Evolutionary conservation across 2,329 filamentous ascomycete species (phyloP).

Genomic region (Xylaria sp.): DNA sequence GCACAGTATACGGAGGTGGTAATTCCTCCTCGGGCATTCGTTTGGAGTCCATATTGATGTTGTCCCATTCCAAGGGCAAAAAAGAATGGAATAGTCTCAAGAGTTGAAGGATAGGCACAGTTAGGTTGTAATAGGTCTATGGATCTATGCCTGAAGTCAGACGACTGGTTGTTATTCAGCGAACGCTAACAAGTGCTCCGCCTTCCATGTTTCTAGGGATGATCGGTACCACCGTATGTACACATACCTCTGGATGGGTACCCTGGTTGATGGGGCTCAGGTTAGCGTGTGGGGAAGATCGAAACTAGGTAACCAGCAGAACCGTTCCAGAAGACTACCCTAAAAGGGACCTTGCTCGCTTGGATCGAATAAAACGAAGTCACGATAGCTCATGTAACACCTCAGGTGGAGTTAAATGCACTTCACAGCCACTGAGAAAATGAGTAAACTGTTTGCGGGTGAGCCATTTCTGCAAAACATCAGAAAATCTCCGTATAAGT

Average conservation of each 20-base stretch:
- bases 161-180: background rate
- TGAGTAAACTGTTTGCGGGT: background rate
- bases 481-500: background rate
- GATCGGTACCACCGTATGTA: background rate
- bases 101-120: background rate
- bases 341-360: background rate
- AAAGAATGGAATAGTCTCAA: background rate
- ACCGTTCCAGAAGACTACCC: conserved; percentile 26
- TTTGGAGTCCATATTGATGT: conserved; percentile 24
- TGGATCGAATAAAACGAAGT: conserved; percentile 2
- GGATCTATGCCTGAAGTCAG: background rate
- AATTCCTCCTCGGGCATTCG: conserved; percentile 24
- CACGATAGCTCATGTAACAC: conserved; percentile 8
- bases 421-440: conserved; percentile 28
- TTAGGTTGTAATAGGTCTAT: conserved; percentile 2
- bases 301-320: background rate
- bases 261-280: background rate
- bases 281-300: conserved; percentile 12
- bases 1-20: conserved; percentile 45
- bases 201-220: conserved; percentile 3
- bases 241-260: background rate
- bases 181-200: conserved; percentile 5
- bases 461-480: conserved; percentile 7
- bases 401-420: background rate
- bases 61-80: background rate